These are phyloP conservation scores for Gymnopilus junonius DNA, from an alignment of 768 basidiomycete species.

Conservation along the genomic window DNA sequence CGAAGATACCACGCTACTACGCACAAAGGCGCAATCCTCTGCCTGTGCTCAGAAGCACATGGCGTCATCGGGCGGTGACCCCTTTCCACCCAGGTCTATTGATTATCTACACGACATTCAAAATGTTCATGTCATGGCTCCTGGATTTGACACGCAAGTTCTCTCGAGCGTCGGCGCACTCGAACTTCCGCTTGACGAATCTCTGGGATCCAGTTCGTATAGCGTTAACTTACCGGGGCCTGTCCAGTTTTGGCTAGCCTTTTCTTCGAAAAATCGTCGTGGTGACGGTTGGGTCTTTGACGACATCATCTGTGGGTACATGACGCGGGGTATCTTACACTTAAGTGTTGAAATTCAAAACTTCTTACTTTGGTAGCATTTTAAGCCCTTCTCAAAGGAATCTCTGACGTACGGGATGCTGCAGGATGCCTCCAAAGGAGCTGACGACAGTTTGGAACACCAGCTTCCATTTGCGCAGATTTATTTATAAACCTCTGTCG, in stretches of 20 bases:
- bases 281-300: background rate
- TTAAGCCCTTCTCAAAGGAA: background rate
- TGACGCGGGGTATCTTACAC: background rate
- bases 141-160: background rate
- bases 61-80: too few species aligned
- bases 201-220: background rate
- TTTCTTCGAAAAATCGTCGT: background rate
- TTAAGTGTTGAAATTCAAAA: background rate
- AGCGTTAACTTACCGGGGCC: background rate
- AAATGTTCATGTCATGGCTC: conserved; percentile 2
- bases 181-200: background rate
- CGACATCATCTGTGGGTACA: background rate
- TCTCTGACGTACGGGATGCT: background rate
- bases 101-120: conserved; percentile 12
- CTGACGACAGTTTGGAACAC: background rate
- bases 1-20: background rate
- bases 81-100: background rate
- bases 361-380: background rate
- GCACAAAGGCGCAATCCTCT: background rate
- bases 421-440: too few species aligned
- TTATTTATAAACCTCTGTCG: background rate
- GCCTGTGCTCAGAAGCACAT: background rate
- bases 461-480: background rate
- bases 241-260: background rate
- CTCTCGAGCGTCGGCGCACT: background rate